Conservation (phyloP, 345 rosid genomes). For the Mangifera indica region DNA sequence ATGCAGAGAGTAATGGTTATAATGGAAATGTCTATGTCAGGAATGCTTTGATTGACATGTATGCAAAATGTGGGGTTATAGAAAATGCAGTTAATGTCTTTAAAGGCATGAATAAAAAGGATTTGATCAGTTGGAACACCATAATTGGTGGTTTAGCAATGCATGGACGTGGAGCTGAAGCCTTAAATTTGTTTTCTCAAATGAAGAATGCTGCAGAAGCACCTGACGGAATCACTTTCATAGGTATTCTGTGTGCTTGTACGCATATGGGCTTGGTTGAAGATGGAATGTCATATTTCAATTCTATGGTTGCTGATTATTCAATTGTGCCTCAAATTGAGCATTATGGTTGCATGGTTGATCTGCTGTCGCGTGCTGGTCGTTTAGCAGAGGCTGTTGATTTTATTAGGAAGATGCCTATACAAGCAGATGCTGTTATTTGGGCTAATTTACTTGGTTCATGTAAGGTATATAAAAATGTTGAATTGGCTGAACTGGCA, state of each 20-base stretch:
- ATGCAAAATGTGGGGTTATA: constrained; percentile 73
- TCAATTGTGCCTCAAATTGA: constrained; percentile 66
- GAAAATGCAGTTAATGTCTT: constrained; percentile 60
- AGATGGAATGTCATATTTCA: constrained; percentile 64
- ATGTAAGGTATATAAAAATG: constrained; percentile 68
- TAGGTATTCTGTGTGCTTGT: constrained; percentile 69
- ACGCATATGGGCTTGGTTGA: constrained; percentile 72
- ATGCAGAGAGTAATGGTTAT: constrained; percentile 53
- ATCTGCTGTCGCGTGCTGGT: constrained; percentile 76
- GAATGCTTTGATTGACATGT: constrained; percentile 81
- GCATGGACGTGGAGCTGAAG: constrained; percentile 66
- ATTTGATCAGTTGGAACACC: constrained; percentile 83
- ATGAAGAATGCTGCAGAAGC: constrained; percentile 51
- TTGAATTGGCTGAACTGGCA: constrained; percentile 69
- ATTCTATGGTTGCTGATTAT: constrained; percentile 61
- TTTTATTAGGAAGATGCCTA: constrained; percentile 62
- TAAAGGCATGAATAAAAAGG: constrained; percentile 48
- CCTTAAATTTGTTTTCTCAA: constrained; percentile 55
- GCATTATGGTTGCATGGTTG: constrained; percentile 87
- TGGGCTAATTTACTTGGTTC: constrained; percentile 84
- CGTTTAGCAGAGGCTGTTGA: constrained; percentile 66
- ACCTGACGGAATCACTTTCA: constrained; percentile 75
- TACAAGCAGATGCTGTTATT: constrained; percentile 72
- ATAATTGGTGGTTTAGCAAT: constrained; percentile 65
- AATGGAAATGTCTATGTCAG: constrained; percentile 55